A percentile compares a stretch with the other conserved stretches of the same genome.
Conservation (phyloP, 805 yeast species). For the Geotrichum ghanense region DNA sequence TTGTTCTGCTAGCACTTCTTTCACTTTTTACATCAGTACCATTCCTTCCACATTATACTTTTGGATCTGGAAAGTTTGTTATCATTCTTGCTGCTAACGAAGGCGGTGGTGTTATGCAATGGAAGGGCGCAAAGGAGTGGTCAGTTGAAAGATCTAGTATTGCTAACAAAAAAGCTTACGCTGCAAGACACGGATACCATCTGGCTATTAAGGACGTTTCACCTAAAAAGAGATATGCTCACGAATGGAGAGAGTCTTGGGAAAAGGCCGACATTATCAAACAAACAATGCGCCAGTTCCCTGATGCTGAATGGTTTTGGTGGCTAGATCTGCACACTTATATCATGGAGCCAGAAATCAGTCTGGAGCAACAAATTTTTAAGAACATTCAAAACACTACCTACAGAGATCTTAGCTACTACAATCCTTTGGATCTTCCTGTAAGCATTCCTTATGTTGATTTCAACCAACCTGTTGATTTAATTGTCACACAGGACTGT, state of each 20-base stretch:
- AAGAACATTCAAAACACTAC: slow-evolving; percentile 55
- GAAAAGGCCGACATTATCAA: slow-evolving; percentile 87
- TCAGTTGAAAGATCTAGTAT: slow-evolving; percentile 86
- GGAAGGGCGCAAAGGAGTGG: slow-evolving; percentile 98
- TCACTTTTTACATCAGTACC: slow-evolving; percentile 27
- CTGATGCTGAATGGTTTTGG: slow-evolving; percentile 98
- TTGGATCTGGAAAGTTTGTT: slow-evolving; percentile 33
- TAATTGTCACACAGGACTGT: slow-evolving; percentile 88
- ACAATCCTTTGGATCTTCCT: slow-evolving; percentile 66
- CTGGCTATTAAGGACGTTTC: slow-evolving; percentile 84
- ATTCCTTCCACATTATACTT: slow-evolving; percentile 24
- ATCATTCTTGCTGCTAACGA: slow-evolving; percentile 89
- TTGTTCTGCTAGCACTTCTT: slow-evolving; percentile 17
- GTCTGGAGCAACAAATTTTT: slow-evolving; percentile 73
- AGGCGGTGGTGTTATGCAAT: slow-evolving; percentile 92
- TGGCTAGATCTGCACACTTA: slow-evolving; percentile 93
- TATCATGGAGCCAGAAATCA: slow-evolving; percentile 87
- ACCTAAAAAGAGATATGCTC: slow-evolving; percentile 76
- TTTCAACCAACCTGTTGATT: slow-evolving; percentile 54
- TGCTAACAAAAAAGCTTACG: slow-evolving; percentile 79
- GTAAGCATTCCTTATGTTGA: slow-evolving; percentile 67
- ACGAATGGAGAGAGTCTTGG: slow-evolving; percentile 98
- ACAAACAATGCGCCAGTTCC: slow-evolving; percentile 90
- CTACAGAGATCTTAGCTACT: slow-evolving; percentile 55
- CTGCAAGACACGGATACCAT: slow-evolving; percentile 80